Base-by-base conservation (phyloP, 805 yeast species). In the Millerago galiae region DNA sequence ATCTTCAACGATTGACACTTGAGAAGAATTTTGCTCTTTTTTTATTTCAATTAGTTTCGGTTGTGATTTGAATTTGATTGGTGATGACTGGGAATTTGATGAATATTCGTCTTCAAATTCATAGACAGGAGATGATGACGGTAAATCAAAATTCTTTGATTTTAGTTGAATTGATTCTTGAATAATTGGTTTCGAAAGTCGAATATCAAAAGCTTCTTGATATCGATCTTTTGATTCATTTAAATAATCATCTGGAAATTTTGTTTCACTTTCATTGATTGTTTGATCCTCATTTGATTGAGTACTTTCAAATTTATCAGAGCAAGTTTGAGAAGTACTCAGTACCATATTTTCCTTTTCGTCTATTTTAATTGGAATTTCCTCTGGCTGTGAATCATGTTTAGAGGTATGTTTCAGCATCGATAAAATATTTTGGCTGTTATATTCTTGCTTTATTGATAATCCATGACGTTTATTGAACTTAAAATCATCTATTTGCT, bases 111-210 rank as follows among this genome's bases (percentile, higher is more conserved):
- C 14, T 4, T 35, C 36, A n/a, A 40, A 35, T 13, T 42, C 35
- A 2, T 25, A 18, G 33, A 17, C 25, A 11, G 47, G 51, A 6
- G 44, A 41, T 8, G 51, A 48, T 9, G 49, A 42, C 14, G 51
- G 50, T 5, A 44, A 37, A 15, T 47, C 44, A 15, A 43, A 31
- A 12, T 41, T 37, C 5, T 29, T 42, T 2, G 42, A 45, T 13
- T 44, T 49, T 10, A 54, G 42, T 30, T 47, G 47, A n/a, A 52
- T 27, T 2, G 56, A 52, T 41, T 44, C 45, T 37, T 35, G 24
- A 11, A 43, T 36, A 12, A 41, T 30, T 17, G 43, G 44, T 14
- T 27, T 37, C 2, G 46, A 29, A 5, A 17, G 38, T 21, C 48
- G 24, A 5, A 43, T 37, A 17, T 44, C 49, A 32, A 40, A 43